These are phyloP conservation scores for Nectriaceae sp. DNA, from an alignment of 2,329 filamentous ascomycete genomes.

Conservation along the genomic window DNA sequence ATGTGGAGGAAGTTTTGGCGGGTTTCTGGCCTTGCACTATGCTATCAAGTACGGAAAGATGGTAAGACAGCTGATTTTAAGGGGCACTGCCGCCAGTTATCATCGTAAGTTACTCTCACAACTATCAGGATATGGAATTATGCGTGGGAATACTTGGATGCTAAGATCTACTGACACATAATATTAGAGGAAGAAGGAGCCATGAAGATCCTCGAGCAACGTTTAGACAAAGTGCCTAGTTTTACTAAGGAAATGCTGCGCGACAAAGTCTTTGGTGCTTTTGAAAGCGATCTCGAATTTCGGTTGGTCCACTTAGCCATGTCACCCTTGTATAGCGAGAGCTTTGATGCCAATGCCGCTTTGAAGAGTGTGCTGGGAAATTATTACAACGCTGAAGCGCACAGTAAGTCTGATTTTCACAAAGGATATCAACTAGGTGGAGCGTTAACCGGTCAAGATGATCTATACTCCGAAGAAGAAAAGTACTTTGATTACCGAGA, in stretches of 20 bases:
- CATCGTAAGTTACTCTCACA: slow-evolving; percentile 9
- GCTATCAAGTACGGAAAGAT: slow-evolving; percentile 13
- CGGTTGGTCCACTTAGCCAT: slow-evolving; percentile 19
- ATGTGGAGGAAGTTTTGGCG: slow-evolving; percentile 20
- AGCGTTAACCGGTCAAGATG: slow-evolving; percentile 3
- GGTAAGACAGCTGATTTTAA: slow-evolving; percentile 15
- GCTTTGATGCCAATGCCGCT: slow-evolving; percentile 14
- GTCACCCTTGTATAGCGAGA: slow-evolving; percentile 18
- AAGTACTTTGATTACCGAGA: slow-evolving; percentile 20
- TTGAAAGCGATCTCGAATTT: slow-evolving; percentile 14
- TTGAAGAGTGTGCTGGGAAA: slow-evolving; percentile 9
- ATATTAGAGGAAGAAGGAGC: slow-evolving; percentile 18
- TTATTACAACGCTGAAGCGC: slow-evolving; percentile 19
- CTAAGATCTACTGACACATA: no score
- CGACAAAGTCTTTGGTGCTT: slow-evolving; percentile 19
- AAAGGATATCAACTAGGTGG: no score
- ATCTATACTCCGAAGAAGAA: slow-evolving; percentile 16
- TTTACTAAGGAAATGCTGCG: slow-evolving; percentile 17
- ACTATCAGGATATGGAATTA: not conserved
- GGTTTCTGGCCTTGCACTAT: slow-evolving; percentile 20
- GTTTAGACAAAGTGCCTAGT: slow-evolving; percentile 13
- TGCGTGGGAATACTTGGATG: no score
- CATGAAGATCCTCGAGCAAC: slow-evolving; percentile 11
- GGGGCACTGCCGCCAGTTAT: slow-evolving; percentile 18
- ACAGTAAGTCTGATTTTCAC: slow-evolving; percentile 12